These are phyloP conservation scores for Penicillium flavigenum DNA, from an alignment of 495 filamentous ascomycete genomes.

Conservation along the genomic window DNA sequence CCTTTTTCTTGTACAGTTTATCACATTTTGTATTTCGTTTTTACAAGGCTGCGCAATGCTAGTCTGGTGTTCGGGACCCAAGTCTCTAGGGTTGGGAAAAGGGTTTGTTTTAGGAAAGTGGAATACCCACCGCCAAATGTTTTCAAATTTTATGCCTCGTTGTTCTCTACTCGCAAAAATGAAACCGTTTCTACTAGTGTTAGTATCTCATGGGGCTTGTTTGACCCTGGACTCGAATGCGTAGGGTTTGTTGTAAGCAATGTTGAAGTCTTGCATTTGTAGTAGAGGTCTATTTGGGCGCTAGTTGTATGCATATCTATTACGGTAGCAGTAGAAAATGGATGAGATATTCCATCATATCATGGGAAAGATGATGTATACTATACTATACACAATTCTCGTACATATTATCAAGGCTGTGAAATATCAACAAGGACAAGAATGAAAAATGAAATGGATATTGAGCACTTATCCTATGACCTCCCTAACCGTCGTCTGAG, in stretches of 20 bases:
- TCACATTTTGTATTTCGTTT: conserved; percentile 12
- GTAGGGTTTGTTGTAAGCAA: neutral
- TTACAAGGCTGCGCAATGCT: conserved; percentile 6
- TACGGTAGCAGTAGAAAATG: neutral
- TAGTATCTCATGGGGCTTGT: neutral
- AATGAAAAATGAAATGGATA: conserved; percentile 17
- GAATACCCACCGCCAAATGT: conserved; percentile 21
- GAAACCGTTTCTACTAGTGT: conserved; percentile 10
- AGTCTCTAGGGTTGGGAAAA: conserved; percentile 6
- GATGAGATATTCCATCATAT: neutral
- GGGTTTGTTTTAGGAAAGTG: conserved; percentile 20
- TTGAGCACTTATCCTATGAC: conserved; percentile 22
- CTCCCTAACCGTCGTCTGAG: conserved; percentile 14
- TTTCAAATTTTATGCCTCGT: conserved; percentile 7
- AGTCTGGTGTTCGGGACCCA: conserved; percentile 23
- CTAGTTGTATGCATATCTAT: neutral
- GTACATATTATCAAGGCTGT: neutral
- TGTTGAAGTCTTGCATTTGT: neutral
- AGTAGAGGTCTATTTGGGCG: neutral
- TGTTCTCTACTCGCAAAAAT: conserved; percentile 14
- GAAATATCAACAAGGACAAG: neutral
- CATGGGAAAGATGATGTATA: neutral
- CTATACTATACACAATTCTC: neutral
- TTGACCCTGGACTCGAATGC: neutral
- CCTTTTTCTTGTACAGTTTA: conserved; percentile 22